Evolutionary conservation across 2,329 filamentous ascomycete species (phyloP), one percentile per base, ranked within the genome.

Genomic region (Penicillium sp.): DNA sequence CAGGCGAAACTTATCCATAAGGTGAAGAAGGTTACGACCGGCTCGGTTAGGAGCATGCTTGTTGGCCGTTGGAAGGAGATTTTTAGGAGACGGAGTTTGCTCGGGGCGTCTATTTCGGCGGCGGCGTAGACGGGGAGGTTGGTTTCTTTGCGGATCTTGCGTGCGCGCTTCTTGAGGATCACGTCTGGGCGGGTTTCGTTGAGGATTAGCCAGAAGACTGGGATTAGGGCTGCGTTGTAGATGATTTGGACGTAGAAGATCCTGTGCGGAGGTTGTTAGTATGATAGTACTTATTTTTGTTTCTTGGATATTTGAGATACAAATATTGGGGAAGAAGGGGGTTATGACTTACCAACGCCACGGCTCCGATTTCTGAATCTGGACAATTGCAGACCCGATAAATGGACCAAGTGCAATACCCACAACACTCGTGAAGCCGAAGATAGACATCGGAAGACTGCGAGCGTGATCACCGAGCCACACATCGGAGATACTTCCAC

Each of bases 191-290:
- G 70, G 3, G 75, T 77, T 52, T 77, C 75, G 9, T 67, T 65
- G 21, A 77, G 69, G 31, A 77, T 63, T 4, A 79, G 49, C 60
- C 68, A 74, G 39, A 79, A 68, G 0, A 77, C 49, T 0, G 76
- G 75, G 6, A 77, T 70, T 5, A 76, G 56, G 0, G 64, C 75
- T 4, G 71, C 72, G 40, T 76, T 75, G 57, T 77, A 73, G 50
- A 77, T 75, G 27, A 79, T 76, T 31, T 78, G 75, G 16, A 75
- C 66, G 29, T 75, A 70, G 57, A 76, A 79, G 41, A 79, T 77
- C 76, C 75, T 77, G 34, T 1, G 1, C 1, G 13, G 13, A n/a
- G 7, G 5, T 23, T 3, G 6, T 46, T 25, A 35, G 44, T 25
- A 25, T 46, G 16, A 12, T n/a, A 13, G 31, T 13, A 12, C 15